Evolutionary conservation across 495 filamentous ascomycete genomes (phyloP), one percentile per base, ranked within the genome.

Genomic region (Podospora tetraspora): DNA sequence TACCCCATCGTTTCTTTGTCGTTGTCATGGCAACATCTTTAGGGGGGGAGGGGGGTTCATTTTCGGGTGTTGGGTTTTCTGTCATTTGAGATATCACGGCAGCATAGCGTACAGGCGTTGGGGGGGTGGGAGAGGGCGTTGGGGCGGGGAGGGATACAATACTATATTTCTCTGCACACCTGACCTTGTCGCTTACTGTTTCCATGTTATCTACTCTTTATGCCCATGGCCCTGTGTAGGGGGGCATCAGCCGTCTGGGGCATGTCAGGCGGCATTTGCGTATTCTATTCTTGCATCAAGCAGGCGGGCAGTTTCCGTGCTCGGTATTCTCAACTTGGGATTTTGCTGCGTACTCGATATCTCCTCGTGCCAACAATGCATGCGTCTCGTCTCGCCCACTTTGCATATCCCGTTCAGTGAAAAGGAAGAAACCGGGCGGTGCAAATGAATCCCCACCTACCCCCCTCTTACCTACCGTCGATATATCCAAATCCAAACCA

Each of bases 51-150:
- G 13, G 34, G 16, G 2, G 60, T 60, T 63, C 19, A 30, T 57
- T 32, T 32, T 61, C 27, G 21, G 63, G 21, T 64, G 24, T 66
- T 69, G 57, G 25, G 19, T 61, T 66, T 68, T 9, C 24, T 62
- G 56, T 58, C 62, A 70, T 60, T 68, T 16, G n/a, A 66, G 66
- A 70, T 68, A 70, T 72, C 70, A 66, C 57, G 64, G 68, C 62
- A 68, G 71, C 71, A 72, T 72, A 72, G 71, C 71, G 71, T 70
- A 70, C 66, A n/a, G 71, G 71, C 71, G 71, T 72, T 71, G 57
- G 19, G 59, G 57, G 19, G 3, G 23, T 66, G 32, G 30, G 22
- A 61, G 21, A 62, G 22, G 68, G 68, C 58, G 63, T 62, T 61
- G 59, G 57, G 62, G 57, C 0, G 29, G 9, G 22, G 23, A 12